Base-by-base conservation (phyloP, 345 rosid genomes). In the Odontarrhena argentea region DNA sequence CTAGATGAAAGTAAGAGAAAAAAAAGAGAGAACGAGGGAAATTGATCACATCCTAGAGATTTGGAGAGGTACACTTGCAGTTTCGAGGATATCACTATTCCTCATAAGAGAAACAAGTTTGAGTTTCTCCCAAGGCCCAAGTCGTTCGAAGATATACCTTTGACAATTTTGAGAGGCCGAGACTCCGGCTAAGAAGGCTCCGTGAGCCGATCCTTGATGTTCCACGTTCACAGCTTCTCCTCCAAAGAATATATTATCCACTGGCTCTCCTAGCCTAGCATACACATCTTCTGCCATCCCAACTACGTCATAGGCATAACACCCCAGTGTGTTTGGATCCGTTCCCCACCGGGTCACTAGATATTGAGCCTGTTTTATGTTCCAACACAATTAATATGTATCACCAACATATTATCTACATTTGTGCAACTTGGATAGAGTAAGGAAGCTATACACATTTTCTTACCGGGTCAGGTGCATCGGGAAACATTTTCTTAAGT, bases 181-280 rank as follows among this genome's bases (percentile, higher is more conserved):
- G 10, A 91, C 75, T 47, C 97, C 97, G 0, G 92, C 82, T 0
- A 88, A 71, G 79, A 83, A 91, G 5, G 97, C 97, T 70, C 97
- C 96, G 0, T 91, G 96, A 48, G 86, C 97, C 0, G 96, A 91
- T 35, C 97, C 97, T 72, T 85, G 90, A 70, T 86, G 90, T 3
- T 91, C 96, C 60, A 85, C 67, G 71, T 89, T 87, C 43, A 86
- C 85, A 3, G 92, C 97, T 80, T 91, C 97, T 66, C 97, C 97
- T 68, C 89, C 96, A 5, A 91, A 91, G 79, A 91, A 91, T 13
- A 87, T 73, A 51, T 84, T 91, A 25, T 87, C 92, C 8, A 88
- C 60, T 0, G 92, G 89, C 47, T 81, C 82, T 41, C 89, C 81
- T 43, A 91, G 87, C 73, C 88, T 86, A 5, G 83, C 83, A 5